Conservation (phyloP, 2,329 filamentous ascomycete species). For the Raffaelea albimanens region DNA sequence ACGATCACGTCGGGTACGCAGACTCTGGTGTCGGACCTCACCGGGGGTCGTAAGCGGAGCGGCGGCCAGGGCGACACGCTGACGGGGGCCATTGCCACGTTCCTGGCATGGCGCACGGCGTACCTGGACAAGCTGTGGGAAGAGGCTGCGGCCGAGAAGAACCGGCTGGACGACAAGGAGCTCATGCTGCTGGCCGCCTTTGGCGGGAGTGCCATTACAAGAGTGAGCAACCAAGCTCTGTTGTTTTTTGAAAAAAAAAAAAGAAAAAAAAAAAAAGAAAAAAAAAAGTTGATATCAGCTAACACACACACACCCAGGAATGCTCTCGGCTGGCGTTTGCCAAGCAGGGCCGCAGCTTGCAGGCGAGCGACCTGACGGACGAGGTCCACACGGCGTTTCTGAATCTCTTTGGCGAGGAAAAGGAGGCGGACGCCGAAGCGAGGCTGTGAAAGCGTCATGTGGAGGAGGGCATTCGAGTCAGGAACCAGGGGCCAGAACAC, state of each 20-base stretch:
- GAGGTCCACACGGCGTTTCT: conserved; percentile 78
- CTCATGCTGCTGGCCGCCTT: conserved; percentile 73
- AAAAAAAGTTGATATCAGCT: too few species aligned
- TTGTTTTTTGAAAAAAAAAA: too few species aligned
- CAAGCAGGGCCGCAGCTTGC: conserved; percentile 76
- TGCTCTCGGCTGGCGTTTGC: conserved; percentile 81
- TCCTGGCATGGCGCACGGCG: conserved; percentile 78
- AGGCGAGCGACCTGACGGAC: conserved; percentile 87
- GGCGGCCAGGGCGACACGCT: conserved; percentile 94
- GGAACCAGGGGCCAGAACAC: too few species aligned
- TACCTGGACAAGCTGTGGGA: conserved; percentile 81
- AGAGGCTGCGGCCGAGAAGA: conserved; percentile 22
- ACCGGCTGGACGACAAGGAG: conserved; percentile 24
- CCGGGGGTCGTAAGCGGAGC: conserved; percentile 79
- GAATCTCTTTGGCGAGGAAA: conserved; percentile 66
- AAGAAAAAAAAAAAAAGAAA: too few species aligned
- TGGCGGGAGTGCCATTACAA: conserved; percentile 78
- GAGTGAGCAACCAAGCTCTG: too few species aligned
- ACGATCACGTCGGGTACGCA: conserved; percentile 70
- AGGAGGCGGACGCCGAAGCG: conserved; percentile 21
- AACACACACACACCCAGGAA: conserved; percentile 34
- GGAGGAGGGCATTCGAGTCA: conserved; percentile 9
- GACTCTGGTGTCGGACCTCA: conserved; percentile 67
- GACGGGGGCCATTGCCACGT: conserved; percentile 79
- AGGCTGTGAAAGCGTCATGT: too few species aligned